phyloP scores from a whole-genome alignment of 2,329 filamentous ascomycete species.

The Cercospora nicotianae region DNA sequence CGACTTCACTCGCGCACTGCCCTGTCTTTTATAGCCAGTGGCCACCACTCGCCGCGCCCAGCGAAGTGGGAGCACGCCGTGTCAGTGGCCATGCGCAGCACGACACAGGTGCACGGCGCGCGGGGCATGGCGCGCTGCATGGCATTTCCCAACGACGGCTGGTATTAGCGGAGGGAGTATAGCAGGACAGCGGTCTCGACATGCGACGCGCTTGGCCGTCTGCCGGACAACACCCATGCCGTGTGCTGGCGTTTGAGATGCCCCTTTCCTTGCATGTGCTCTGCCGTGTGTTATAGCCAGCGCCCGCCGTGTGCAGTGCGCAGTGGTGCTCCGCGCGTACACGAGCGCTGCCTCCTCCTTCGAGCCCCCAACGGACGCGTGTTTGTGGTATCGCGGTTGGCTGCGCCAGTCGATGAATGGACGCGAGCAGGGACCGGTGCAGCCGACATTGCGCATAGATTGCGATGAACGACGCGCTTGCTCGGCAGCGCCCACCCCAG shows the following conservation, averaged over 20 bases:
- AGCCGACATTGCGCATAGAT: constrained; percentile 4
- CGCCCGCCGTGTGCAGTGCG: background rate
- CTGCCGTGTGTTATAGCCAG: constrained; percentile 2
- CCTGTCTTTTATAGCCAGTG: background rate
- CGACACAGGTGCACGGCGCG: background rate
- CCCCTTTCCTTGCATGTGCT: constrained; percentile 15
- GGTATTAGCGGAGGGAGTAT: background rate
- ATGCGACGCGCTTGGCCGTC: background rate
- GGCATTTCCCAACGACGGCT: background rate
- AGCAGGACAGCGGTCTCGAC: background rate
- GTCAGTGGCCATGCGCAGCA: background rate
- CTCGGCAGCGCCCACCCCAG: background rate
- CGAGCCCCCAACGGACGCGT: background rate
- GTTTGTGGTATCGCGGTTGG: background rate
- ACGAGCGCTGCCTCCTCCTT: background rate
- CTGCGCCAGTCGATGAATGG: background rate
- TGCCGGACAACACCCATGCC: constrained; percentile 6
- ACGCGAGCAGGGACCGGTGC: background rate
- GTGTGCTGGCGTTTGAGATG: constrained; percentile 3
- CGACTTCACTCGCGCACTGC: background rate
- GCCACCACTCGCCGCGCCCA: background rate
- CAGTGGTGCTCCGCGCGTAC: background rate
- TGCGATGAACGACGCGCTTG: constrained; percentile 7
- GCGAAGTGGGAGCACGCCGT: background rate
- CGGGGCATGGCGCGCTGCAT: no score